phyloP scores from a whole-genome alignment of 2,329 filamentous ascomycete genomes.

The Tolypocladium ovalisporum region DNA sequence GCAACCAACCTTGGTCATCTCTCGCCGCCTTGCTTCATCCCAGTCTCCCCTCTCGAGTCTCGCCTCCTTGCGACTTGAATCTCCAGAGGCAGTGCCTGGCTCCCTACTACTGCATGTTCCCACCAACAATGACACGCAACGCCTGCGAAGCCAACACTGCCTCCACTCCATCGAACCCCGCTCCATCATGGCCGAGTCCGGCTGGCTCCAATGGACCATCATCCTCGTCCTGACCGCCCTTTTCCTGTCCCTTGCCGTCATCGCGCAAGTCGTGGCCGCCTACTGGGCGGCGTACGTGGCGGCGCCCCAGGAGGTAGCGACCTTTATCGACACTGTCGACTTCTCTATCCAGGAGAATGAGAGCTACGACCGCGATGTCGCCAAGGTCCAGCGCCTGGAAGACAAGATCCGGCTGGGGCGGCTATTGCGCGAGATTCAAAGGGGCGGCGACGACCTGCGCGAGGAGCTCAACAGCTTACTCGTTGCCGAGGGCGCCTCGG shows the following conservation, averaged over 20 bases:
- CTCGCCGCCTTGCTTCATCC: neutral
- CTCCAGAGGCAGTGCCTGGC: neutral
- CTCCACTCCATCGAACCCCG: slow-evolving; percentile 9
- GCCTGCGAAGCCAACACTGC: slow-evolving; percentile 2
- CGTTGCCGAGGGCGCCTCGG: slow-evolving; percentile 29
- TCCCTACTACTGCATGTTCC: neutral
- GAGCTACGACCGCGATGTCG: slow-evolving; percentile 49
- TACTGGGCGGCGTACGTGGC: slow-evolving; percentile 45
- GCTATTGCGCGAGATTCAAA: slow-evolving; percentile 52
- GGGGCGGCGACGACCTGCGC: slow-evolving; percentile 47
- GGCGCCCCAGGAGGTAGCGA: slow-evolving; percentile 46
- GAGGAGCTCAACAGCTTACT: slow-evolving; percentile 46
- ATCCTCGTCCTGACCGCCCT: slow-evolving; percentile 48
- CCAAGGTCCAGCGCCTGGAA: slow-evolving; percentile 45
- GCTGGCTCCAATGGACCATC: slow-evolving; percentile 44
- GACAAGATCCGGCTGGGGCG: slow-evolving; percentile 50
- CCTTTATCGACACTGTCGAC: slow-evolving; percentile 49
- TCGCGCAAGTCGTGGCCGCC: slow-evolving; percentile 38
- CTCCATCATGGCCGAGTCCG: slow-evolving; percentile 37
- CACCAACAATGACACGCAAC: slow-evolving; percentile 3
- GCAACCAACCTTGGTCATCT: neutral
- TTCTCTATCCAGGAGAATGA: slow-evolving; percentile 55
- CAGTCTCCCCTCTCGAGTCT: neutral
- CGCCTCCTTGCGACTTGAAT: neutral
- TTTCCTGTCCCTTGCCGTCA: slow-evolving; percentile 42